Evolutionary conservation across 441 rosid species (phyloP).

Genomic region (Viola pubescens): DNA sequence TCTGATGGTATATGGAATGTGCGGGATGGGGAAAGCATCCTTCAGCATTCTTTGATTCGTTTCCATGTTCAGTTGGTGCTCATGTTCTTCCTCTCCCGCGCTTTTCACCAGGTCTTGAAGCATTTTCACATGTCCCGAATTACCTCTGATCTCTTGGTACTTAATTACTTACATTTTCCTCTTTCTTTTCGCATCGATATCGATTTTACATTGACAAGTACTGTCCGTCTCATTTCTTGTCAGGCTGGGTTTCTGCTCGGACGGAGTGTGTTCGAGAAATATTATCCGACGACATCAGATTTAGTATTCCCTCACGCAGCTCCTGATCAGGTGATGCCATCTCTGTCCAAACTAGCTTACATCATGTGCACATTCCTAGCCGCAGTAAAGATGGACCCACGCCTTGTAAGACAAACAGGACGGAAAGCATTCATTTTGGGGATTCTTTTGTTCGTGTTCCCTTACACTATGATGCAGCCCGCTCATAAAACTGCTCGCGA

Average conservation of each 20-base stretch:
- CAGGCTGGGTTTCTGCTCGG: background rate
- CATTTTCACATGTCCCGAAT: slow-evolving; percentile 24
- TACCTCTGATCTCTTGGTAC: slow-evolving; percentile 31
- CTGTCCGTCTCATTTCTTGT: background rate
- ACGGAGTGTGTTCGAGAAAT: slow-evolving; percentile 5
- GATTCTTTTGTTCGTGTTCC: slow-evolving; percentile 1
- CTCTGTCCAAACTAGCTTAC: slow-evolving; percentile 20
- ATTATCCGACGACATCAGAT: background rate
- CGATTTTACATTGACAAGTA: background rate
- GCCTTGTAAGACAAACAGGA: slow-evolving; percentile 12
- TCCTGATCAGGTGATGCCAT: slow-evolving; percentile 9
- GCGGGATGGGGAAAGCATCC: slow-evolving; percentile 7
- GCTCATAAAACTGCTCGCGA: background rate
- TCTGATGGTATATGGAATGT: slow-evolving; percentile 25
- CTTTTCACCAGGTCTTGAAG: slow-evolving; percentile 14
- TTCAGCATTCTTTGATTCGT: slow-evolving; percentile 18
- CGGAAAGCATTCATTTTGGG: slow-evolving; percentile 15
- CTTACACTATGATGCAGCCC: background rate
- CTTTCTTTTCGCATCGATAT: background rate
- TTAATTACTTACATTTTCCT: background rate
- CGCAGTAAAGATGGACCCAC: slow-evolving; percentile 22
- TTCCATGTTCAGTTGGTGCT: slow-evolving; percentile 5
- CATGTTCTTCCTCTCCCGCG: slow-evolving; percentile 12
- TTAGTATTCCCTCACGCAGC: slow-evolving; percentile 20
- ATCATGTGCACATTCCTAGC: slow-evolving; percentile 21